These are phyloP conservation scores for Rhodamnia rubescens DNA, from an alignment of 345 rosid species.

Conservation along the genomic window DNA sequence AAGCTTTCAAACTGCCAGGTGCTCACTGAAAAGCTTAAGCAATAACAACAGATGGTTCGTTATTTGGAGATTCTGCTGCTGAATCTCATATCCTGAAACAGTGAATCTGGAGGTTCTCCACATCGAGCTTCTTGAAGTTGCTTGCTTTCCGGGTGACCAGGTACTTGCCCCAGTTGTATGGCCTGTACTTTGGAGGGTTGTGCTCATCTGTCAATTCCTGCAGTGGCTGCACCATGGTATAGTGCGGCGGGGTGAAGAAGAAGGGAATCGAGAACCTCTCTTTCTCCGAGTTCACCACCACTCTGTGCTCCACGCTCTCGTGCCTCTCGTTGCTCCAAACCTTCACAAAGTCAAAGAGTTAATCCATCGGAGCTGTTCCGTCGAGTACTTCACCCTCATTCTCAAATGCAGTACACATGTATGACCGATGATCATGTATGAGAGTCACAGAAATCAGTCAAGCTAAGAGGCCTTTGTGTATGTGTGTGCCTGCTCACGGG, in stretches of 20 bases:
- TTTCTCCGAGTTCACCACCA: conserved; percentile 40
- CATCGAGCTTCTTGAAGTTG: conserved; percentile 46
- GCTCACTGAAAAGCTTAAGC: background rate
- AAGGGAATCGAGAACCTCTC: conserved; percentile 56
- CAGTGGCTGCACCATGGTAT: conserved; percentile 40
- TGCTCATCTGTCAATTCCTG: conserved; percentile 33
- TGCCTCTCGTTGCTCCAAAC: conserved; percentile 66
- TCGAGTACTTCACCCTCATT: background rate
- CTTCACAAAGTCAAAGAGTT: conserved; percentile 6
- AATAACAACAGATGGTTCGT: background rate
- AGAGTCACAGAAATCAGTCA: background rate
- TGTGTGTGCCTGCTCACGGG: background rate
- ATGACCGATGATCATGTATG: background rate
- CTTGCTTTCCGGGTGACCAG: conserved; percentile 39
- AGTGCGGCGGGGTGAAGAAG: conserved; percentile 46
- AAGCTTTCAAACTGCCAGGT: background rate
- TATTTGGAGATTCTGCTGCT: background rate
- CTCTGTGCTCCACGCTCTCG: conserved; percentile 71
- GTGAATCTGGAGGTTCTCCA: conserved; percentile 48
- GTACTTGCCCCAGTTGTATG: conserved; percentile 61
- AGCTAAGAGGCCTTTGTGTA: background rate
- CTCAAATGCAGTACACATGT: background rate
- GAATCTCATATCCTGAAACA: conserved; percentile 23
- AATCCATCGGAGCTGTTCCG: background rate
- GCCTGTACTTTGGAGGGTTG: conserved; percentile 21